Percentiles rank a stretch among this genome's conserved stretches.
Conservation (phyloP, 306 rosid species). For the Citrullus mucosospermus region DNA sequence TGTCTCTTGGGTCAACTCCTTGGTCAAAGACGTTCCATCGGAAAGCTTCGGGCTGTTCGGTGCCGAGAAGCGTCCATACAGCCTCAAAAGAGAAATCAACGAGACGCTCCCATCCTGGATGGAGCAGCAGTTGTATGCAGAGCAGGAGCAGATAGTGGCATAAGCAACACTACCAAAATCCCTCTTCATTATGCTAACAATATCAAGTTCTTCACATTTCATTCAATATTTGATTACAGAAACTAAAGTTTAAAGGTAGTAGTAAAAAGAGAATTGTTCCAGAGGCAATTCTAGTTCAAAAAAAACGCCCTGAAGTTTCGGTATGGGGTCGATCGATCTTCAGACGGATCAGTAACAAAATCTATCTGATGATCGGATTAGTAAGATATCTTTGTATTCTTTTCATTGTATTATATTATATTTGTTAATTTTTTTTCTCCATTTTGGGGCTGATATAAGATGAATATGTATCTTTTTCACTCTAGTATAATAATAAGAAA, state of each 20-base stretch:
- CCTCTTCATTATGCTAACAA: constrained; percentile 37
- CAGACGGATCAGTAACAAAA: constrained; percentile 19
- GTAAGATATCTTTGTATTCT: constrained; percentile 20
- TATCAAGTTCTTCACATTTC: constrained; percentile 33
- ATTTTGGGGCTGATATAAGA: constrained; percentile 7
- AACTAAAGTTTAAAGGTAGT: constrained; percentile 13
- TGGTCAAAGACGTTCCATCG: constrained; percentile 68
- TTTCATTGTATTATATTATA: constrained; percentile 40
- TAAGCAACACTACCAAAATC: constrained; percentile 23
- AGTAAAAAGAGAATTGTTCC: constrained; percentile 10
- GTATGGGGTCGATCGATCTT: neutral
- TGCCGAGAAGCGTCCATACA: constrained; percentile 38
- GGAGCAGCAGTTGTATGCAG: constrained; percentile 79
- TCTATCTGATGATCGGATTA: constrained; percentile 21
- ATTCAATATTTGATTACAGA: constrained; percentile 18
- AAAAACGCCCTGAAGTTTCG: constrained; percentile 20
- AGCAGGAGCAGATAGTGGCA: constrained; percentile 91
- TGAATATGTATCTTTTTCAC: neutral
- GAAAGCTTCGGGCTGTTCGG: constrained; percentile 30
- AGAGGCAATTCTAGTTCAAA: constrained; percentile 25
- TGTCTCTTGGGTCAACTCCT: constrained; percentile 88
- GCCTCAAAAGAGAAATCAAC: constrained; percentile 36
- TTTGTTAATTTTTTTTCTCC: constrained; percentile 35
- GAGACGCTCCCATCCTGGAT: constrained; percentile 74
- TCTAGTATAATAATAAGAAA: neutral